Conservation (phyloP, 2,329 filamentous ascomycete genomes). For the Penicillium glabrum region DNA sequence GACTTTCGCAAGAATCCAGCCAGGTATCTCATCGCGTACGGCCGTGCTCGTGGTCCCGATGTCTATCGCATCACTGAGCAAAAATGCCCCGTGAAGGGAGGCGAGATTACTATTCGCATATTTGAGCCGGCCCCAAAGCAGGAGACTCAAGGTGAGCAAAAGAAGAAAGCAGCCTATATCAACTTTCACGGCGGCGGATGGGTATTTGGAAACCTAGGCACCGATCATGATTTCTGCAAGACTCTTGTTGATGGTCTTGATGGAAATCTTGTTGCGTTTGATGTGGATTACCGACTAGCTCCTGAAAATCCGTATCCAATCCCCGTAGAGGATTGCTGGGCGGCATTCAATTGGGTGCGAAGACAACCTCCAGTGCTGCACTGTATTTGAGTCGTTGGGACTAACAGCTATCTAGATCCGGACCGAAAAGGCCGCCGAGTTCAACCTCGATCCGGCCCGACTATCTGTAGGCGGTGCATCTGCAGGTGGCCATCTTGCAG, state of each 20-base stretch:
- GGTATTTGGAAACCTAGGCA: conserved; percentile 43
- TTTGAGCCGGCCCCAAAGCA: conserved; percentile 35
- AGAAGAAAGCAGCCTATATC: conserved; percentile 41
- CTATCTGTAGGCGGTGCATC: conserved; percentile 42
- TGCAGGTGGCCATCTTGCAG: conserved; percentile 41
- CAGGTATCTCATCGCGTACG: conserved; percentile 41
- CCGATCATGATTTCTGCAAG: conserved; percentile 45
- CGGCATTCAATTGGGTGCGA: conserved; percentile 40
- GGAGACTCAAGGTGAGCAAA: conserved; percentile 25
- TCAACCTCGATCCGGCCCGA: conserved; percentile 35
- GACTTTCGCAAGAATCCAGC: conserved; percentile 40
- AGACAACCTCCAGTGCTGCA: background rate
- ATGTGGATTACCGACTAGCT: conserved; percentile 46
- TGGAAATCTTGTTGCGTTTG: conserved; percentile 43
- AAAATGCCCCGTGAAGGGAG: conserved; percentile 40
- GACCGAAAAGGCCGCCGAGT: conserved; percentile 30
- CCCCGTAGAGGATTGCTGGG: conserved; percentile 41
- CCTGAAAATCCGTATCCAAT: conserved; percentile 41
- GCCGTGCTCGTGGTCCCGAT: conserved; percentile 37
- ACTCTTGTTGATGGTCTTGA: conserved; percentile 38
- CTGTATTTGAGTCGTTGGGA: background rate
- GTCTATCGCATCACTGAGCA: conserved; percentile 42
- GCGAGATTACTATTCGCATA: conserved; percentile 42
- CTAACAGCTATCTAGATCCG: conserved; percentile 27
- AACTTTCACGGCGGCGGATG: conserved; percentile 46